Evolutionary conservation across 2,329 filamentous ascomycete genomes (phyloP).

Genomic region (Ophiognomonia clavigignenti-juglandacearum): DNA sequence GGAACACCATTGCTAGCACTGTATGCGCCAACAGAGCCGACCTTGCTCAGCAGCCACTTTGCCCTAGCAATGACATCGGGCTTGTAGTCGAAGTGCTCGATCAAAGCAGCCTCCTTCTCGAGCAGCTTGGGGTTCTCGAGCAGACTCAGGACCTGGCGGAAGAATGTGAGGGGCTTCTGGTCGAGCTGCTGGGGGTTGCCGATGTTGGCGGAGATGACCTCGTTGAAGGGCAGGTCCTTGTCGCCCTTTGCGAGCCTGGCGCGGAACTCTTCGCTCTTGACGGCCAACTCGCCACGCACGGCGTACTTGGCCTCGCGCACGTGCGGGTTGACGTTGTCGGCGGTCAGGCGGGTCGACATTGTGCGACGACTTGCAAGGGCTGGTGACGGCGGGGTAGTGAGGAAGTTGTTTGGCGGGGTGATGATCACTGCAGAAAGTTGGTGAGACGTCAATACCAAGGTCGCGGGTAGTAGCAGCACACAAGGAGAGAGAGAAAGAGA

Average conservation of each 20-base stretch:
- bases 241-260: slow-evolving; percentile 61
- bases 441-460: background rate
- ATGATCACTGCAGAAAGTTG: slow-evolving; percentile 12
- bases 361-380: slow-evolving; percentile 20
- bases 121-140: slow-evolving; percentile 85
- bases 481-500: too few relatives aligned
- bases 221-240: slow-evolving; percentile 70
- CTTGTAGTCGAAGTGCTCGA: slow-evolving; percentile 77
- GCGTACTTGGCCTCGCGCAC: slow-evolving; percentile 89
- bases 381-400: slow-evolving; percentile 10
- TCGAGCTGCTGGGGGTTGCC: slow-evolving; percentile 98
- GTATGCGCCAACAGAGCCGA: slow-evolving; percentile 93
- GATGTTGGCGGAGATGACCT: slow-evolving; percentile 96
- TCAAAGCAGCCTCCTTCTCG: slow-evolving; percentile 75
- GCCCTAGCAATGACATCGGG: slow-evolving; percentile 83
- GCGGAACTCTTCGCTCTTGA: slow-evolving; percentile 88
- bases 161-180: slow-evolving; percentile 99
- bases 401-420: slow-evolving; percentile 10
- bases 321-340: slow-evolving; percentile 89
- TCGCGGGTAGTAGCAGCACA: too few relatives aligned
- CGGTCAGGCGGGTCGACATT: slow-evolving; percentile 52
- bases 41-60: slow-evolving; percentile 71
- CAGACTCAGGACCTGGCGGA: slow-evolving; percentile 91
- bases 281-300: slow-evolving; percentile 90
- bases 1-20: slow-evolving; percentile 88